A percentile compares a stretch with the other conserved stretches of the same genome.
Evolutionary conservation across 495 filamentous ascomycete genomes (phyloP).

Genomic region (Recurvomyces mirabilis): DNA sequence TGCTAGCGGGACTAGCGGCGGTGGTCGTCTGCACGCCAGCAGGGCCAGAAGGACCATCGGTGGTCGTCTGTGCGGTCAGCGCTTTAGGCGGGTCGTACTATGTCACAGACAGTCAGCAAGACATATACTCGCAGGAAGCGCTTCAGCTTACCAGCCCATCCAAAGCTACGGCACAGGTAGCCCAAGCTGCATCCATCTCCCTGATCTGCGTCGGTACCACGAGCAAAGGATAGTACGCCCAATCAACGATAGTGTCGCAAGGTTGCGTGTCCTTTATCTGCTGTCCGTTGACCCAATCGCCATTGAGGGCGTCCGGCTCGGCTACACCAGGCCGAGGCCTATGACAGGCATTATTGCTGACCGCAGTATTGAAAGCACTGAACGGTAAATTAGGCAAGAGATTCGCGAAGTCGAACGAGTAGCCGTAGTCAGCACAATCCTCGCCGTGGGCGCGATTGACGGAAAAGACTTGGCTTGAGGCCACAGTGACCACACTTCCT

Average conservation of each 20-base stretch:
- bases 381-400: not conserved
- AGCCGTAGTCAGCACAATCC: not conserved
- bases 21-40: not conserved
- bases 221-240: slow-evolving; percentile 2
- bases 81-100: slow-evolving; percentile 7
- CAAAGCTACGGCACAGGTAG: not conserved
- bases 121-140: no score
- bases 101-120: no score
- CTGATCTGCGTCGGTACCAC: slow-evolving; percentile 7
- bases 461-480: slow-evolving; percentile 1
- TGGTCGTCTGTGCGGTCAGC: slow-evolving; percentile 1
- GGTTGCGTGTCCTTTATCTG: not conserved
- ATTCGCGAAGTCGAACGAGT: not conserved
- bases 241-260: slow-evolving; percentile 4
- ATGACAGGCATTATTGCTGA: not conserved
- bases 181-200: slow-evolving; percentile 8
- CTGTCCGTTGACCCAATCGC: not conserved
- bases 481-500: slow-evolving; percentile 1
- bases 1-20: not conserved
- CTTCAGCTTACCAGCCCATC: no score
- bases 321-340: not conserved
- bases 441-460: not conserved
- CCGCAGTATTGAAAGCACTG: not conserved
- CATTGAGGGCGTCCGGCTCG: not conserved
- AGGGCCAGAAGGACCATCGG: not conserved